Base-by-base conservation (phyloP, 352 stramenopile species). In the Phytophthora megakarya region DNA sequence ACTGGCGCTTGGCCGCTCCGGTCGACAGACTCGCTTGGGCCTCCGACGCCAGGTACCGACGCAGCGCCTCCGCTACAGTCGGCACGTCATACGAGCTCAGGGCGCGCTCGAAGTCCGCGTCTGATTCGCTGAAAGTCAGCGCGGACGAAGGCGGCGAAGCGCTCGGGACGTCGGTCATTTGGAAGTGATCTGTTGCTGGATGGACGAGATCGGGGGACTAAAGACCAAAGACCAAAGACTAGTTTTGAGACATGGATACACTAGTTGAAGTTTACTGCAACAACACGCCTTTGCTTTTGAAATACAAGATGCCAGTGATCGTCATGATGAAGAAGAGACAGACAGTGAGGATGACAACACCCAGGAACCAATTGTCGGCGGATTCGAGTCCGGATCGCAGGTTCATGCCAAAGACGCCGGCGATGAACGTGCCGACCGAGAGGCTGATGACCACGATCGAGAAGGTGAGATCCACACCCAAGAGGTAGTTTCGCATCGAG, bases 21-120 rank as follows among this genome's bases (percentile, higher is more conserved):
- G 67, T 67, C 8, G 75, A 81, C 26, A 88, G 56, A 51, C 70
- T 81, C n/a, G 84, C 80, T 64, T 92, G 86, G 26, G 87, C 70
- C 67, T 92, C 84, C 26, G 84, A 72, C 33, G 80, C 80, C 32
- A 94, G 57, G 49, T 92, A 94, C 1, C 76, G 78, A 16, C 79
- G 78, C 39, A 94, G 61, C 26, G 82, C 80, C 43, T 94, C 84
- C 1, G 75, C 62, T 8, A 85, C 75, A 19, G 72, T 57, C 9
- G 73, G 65, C 10, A 93, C 70, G 58, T 94, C 81, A 75, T 94
- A 94, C 21, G 73, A 88, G 33, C 65, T 65, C 22, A 92, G 56
- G 46, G 81, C 73, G 9, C 72, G 75, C 46, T 80, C 80, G 42
- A 94, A 94, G 22, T 94, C 86, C 6, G 86, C 73, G 56, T 93